phyloP scores from a whole-genome alignment of 352 stramenopile species.

The Globisporangium rhizosaccharum region DNA sequence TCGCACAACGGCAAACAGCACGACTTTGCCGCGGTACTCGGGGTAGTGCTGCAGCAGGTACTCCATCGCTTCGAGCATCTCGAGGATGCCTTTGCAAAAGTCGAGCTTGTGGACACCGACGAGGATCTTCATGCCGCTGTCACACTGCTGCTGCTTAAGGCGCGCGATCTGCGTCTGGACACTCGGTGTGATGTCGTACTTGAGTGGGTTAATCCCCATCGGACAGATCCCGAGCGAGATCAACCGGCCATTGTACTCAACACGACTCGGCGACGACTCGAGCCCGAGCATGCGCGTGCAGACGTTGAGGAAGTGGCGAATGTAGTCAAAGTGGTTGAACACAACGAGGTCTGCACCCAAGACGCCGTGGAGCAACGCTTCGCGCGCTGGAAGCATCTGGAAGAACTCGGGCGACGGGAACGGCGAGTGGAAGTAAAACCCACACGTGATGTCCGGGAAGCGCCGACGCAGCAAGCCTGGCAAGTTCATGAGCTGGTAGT shows the following conservation, averaged over 20 bases:
- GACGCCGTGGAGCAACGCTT: slow-evolving; percentile 75
- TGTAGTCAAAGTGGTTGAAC: slow-evolving; percentile 90
- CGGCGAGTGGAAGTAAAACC: slow-evolving; percentile 88
- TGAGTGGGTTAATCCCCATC: slow-evolving; percentile 85
- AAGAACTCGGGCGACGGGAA: slow-evolving; percentile 91
- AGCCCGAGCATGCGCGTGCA: slow-evolving; percentile 85
- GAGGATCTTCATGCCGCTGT: slow-evolving; percentile 74
- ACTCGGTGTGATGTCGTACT: slow-evolving; percentile 66
- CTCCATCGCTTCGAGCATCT: slow-evolving; percentile 89
- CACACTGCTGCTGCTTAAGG: slow-evolving; percentile 30
- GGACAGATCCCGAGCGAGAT: slow-evolving; percentile 85
- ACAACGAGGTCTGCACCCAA: slow-evolving; percentile 82
- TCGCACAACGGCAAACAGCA: slow-evolving; percentile 92
- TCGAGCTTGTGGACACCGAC: slow-evolving; percentile 75
- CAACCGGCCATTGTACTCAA: slow-evolving; percentile 85
- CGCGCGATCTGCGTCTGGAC: slow-evolving; percentile 47
- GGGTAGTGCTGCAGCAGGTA: slow-evolving; percentile 86
- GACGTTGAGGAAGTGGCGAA: slow-evolving; percentile 81
- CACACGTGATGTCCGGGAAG: slow-evolving; percentile 74
- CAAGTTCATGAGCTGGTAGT: slow-evolving; percentile 88
- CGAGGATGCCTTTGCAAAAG: slow-evolving; percentile 83
- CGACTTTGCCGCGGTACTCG: slow-evolving; percentile 90
- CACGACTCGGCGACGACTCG: slow-evolving; percentile 77
- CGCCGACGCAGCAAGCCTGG: slow-evolving; percentile 68
- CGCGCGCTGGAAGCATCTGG: slow-evolving; percentile 79